These are phyloP conservation scores for Aspergillus persii DNA, from an alignment of 2,329 filamentous ascomycete species.

Conservation along the genomic window DNA sequence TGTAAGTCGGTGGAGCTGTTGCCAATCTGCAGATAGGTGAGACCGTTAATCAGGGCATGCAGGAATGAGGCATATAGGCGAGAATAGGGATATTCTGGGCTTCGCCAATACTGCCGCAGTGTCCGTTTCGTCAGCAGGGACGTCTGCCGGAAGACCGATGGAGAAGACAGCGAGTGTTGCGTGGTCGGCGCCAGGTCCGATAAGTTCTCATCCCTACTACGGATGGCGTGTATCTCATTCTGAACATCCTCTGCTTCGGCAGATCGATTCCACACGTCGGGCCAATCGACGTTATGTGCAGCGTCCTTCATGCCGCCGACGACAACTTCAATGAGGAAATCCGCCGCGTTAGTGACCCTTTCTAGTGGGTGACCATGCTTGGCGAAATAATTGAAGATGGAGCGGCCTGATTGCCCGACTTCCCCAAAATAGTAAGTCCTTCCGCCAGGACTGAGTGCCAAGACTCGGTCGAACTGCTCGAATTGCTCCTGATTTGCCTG, in stretches of 20 bases:
- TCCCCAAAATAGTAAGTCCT: constrained; percentile 68
- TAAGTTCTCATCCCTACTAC: constrained; percentile 44
- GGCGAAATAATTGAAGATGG: constrained; percentile 63
- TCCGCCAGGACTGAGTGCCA: constrained; percentile 64
- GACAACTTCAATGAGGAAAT: constrained; percentile 61
- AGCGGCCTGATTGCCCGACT: constrained; percentile 60
- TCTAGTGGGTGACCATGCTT: constrained; percentile 60
- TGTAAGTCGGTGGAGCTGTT: constrained; percentile 64
- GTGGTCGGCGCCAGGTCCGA: constrained; percentile 24
- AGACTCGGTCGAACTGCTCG: constrained; percentile 64
- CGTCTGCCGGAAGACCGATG: constrained; percentile 60
- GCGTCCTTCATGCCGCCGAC: constrained; percentile 52
- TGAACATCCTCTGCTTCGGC: constrained; percentile 56
- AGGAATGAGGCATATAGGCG: constrained; percentile 68
- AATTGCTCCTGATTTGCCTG: constrained; percentile 65
- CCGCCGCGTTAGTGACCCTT: constrained; percentile 58
- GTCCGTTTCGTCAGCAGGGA: constrained; percentile 64
- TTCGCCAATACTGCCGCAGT: constrained; percentile 69
- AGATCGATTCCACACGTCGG: constrained; percentile 65
- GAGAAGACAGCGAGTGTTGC: background rate
- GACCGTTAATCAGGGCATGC: constrained; percentile 69
- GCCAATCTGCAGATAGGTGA: constrained; percentile 68
- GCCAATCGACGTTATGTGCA: constrained; percentile 60
- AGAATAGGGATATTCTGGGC: constrained; percentile 69
- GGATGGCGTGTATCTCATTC: constrained; percentile 62